A percentile compares a stretch with the other conserved stretches of the same genome.
These are phyloP conservation scores for Testicularia cyperi DNA, from an alignment of 1,284 basidiomycete species.

Conservation along the genomic window DNA sequence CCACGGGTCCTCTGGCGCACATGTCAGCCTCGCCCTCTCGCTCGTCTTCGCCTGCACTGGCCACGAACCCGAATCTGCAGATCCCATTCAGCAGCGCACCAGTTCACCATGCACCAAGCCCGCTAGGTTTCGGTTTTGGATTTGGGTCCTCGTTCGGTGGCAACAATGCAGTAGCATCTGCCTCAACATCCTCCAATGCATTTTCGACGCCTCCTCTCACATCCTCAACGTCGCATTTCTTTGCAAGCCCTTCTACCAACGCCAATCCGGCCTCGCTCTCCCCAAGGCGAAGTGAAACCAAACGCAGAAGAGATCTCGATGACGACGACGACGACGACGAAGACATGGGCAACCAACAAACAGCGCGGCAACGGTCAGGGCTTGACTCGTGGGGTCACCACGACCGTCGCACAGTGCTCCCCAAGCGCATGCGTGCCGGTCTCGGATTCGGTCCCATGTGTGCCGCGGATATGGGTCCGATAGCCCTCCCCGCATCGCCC, in stretches of 20 bases:
- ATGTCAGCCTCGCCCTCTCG: conserved; percentile 35
- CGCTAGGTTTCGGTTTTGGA: conserved; percentile 45
- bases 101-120: conserved; percentile 42
- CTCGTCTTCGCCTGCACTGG: conserved; percentile 32
- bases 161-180: conserved; percentile 15
- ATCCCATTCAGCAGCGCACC: conserved; percentile 45
- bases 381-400: conserved; percentile 11
- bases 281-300: conserved; percentile 26
- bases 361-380: conserved; percentile 3
- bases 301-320: conserved; percentile 32
- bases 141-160: conserved; percentile 42
- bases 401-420: conserved; percentile 22
- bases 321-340: conserved; percentile 33
- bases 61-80: conserved; percentile 30
- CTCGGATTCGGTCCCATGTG: conserved; percentile 32
- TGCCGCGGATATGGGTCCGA: too few species aligned
- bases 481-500: too few species aligned
- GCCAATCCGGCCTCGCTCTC: too few species aligned
- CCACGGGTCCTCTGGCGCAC: conserved; percentile 14
- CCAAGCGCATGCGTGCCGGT: conserved; percentile 42
- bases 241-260: too few species aligned
- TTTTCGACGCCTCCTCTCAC: conserved; percentile 3
- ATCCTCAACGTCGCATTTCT: conserved; percentile 2
- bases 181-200: conserved; percentile 1
- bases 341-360: conserved; percentile 29